Conservation (phyloP, 768 basidiomycete genomes). For the Vararia minispora region DNA sequence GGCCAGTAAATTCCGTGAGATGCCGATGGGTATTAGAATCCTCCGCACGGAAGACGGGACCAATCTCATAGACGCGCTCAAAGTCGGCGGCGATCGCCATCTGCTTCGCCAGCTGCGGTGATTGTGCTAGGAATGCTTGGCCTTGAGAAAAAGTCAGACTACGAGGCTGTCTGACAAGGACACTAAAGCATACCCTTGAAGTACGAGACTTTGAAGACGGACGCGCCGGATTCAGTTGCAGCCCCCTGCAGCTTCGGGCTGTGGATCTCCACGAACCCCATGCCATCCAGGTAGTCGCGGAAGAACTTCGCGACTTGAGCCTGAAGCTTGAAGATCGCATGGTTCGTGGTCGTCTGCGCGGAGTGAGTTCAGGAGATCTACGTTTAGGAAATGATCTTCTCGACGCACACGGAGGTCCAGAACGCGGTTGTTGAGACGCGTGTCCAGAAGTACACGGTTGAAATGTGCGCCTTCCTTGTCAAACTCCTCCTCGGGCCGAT, state of each 20-base stretch:
- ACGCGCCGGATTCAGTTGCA: slow-evolving; percentile 93
- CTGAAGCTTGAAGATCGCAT: slow-evolving; percentile 90
- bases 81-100: slow-evolving; percentile 99
- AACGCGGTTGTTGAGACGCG: slow-evolving; percentile 88
- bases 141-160: slow-evolving; percentile 31
- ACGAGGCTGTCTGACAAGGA: neutral
- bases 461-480: slow-evolving; percentile 48
- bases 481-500: slow-evolving; percentile 66
- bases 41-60: slow-evolving; percentile 93
- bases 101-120: slow-evolving; percentile 95
- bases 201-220: slow-evolving; percentile 95
- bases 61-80: slow-evolving; percentile 97
- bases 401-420: slow-evolving; percentile 79
- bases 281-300: slow-evolving; percentile 62
- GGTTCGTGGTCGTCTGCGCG: slow-evolving; percentile 81
- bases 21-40: slow-evolving; percentile 96
- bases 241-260: slow-evolving; percentile 96
- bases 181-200: slow-evolving; percentile 66
- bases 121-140: slow-evolving; percentile 88
- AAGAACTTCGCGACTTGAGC: slow-evolving; percentile 83
- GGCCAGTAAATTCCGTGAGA: slow-evolving; percentile 95
- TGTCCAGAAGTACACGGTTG: slow-evolving; percentile 82
- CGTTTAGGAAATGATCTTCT: neutral
- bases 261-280: slow-evolving; percentile 90
- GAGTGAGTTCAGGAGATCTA: neutral